Conservation (phyloP, 2,329 filamentous ascomycete species). For the Westerdykella sp. region DNA sequence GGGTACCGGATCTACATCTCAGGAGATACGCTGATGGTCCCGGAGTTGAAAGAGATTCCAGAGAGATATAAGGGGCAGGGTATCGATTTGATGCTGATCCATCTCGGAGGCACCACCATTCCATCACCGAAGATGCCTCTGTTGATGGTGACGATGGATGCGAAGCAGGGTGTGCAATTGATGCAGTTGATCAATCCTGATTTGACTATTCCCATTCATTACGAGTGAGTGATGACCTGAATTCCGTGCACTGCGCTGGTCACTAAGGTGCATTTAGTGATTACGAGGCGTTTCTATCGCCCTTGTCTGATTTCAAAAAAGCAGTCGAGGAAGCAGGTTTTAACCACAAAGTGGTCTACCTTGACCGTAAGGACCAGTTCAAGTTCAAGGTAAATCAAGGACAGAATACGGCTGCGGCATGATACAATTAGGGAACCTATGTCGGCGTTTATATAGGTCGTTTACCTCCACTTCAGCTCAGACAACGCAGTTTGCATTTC, state of each 20-base stretch:
- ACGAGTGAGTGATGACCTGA: slow-evolving; percentile 42
- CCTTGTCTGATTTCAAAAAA: slow-evolving; percentile 55
- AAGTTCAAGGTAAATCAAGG: slow-evolving; percentile 45
- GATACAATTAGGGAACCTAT: too few species aligned
- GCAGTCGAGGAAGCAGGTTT: slow-evolving; percentile 50
- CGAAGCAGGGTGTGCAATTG: slow-evolving; percentile 54
- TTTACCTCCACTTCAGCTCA: too few species aligned
- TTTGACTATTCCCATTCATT: slow-evolving; percentile 57
- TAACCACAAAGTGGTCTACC: slow-evolving; percentile 51
- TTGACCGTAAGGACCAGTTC: slow-evolving; percentile 55
- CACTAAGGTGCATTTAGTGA: slow-evolving; percentile 20
- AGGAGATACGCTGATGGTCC: slow-evolving; percentile 58
- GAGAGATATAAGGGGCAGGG: slow-evolving; percentile 48
- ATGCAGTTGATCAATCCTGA: slow-evolving; percentile 56
- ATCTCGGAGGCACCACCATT: slow-evolving; percentile 61
- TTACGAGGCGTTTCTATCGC: slow-evolving; percentile 56
- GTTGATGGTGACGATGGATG: slow-evolving; percentile 65
- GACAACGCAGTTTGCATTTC: too few species aligned
- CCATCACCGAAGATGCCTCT: slow-evolving; percentile 54
- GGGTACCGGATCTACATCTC: slow-evolving; percentile 60
- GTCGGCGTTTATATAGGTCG: too few species aligned
- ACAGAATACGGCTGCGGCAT: background rate
- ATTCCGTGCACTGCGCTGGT: background rate
- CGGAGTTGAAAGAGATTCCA: slow-evolving; percentile 57
- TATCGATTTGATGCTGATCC: slow-evolving; percentile 61